phyloP scores from a whole-genome alignment of 176 grass and related monocot species.

The Bromus sterilis region DNA sequence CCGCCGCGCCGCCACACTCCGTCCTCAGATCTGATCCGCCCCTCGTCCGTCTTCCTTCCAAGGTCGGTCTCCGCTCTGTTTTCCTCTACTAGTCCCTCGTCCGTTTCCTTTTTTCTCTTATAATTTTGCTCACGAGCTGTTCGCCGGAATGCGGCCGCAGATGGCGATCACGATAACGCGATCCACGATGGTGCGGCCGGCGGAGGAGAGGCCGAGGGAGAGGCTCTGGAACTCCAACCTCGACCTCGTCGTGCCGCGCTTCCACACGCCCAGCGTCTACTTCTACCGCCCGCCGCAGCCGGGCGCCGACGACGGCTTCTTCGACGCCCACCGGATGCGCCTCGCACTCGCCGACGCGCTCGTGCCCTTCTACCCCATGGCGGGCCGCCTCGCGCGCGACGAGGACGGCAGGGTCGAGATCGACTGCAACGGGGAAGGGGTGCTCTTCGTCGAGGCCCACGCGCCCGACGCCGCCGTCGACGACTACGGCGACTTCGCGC shows the following conservation, averaged over 20 bases:
- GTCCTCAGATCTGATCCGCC: conserved; percentile 4
- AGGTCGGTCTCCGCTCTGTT: conserved; percentile 4
- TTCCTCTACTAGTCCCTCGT: neutral
- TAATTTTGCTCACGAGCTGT: neutral
- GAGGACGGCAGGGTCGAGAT: conserved; percentile 83
- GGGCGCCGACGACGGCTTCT: conserved; percentile 16
- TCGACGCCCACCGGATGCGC: conserved; percentile 46
- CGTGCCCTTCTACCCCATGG: conserved; percentile 82
- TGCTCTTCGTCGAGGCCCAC: conserved; percentile 82
- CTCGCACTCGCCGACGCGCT: conserved; percentile 54
- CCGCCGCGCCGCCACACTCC: neutral
- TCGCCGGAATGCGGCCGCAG: neutral
- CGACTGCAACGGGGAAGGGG: conserved; percentile 65
- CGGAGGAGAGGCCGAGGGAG: conserved; percentile 41
- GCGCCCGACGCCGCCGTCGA: conserved; percentile 32
- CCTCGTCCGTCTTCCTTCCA: neutral
- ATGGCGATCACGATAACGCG: conserved; percentile 54
- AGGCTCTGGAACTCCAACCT: conserved; percentile 84
- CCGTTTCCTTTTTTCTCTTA: neutral
- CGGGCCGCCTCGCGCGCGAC: conserved; percentile 63
- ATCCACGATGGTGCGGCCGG: conserved; percentile 68
- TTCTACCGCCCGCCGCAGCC: conserved; percentile 49
- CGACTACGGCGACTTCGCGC: conserved; percentile 83
- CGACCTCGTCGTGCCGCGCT: conserved; percentile 73
- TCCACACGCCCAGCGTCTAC: conserved; percentile 88